A percentile compares a stretch with the other conserved stretches of the same genome.
These are phyloP conservation scores for Coleophoma cylindrospora DNA, from an alignment of 2,329 filamentous ascomycete species.

Conservation along the genomic window DNA sequence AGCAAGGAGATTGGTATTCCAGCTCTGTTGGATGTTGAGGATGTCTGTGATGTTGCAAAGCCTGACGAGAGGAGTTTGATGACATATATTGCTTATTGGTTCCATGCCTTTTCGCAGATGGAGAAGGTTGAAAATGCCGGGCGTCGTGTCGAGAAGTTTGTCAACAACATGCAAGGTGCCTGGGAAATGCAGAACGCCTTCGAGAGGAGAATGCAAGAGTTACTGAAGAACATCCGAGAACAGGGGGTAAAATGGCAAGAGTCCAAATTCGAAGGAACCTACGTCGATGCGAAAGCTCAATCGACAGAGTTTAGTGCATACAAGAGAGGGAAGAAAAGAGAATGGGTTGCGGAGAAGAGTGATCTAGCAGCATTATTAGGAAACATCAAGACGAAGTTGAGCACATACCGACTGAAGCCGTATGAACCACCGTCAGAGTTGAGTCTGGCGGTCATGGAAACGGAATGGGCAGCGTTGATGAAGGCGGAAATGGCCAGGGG, in stretches of 20 bases:
- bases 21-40: slow-evolving; percentile 91
- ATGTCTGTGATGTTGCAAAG: slow-evolving; percentile 94
- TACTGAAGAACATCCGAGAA: slow-evolving; percentile 68
- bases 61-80: slow-evolving; percentile 95
- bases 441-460: slow-evolving; percentile 75
- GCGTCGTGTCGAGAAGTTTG: slow-evolving; percentile 93
- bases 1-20: slow-evolving; percentile 96
- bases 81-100: slow-evolving; percentile 99
- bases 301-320: slow-evolving; percentile 77
- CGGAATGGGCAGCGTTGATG: slow-evolving; percentile 75
- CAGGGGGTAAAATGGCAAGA: slow-evolving; percentile 75
- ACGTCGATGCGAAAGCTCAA: slow-evolving; percentile 86
- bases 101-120: slow-evolving; percentile 98
- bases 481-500: slow-evolving; percentile 83
- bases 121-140: slow-evolving; percentile 98
- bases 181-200: slow-evolving; percentile 99
- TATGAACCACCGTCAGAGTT: slow-evolving; percentile 87
- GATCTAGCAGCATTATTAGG: slow-evolving; percentile 88
- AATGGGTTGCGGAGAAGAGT: slow-evolving; percentile 97
- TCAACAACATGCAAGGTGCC: slow-evolving; percentile 96
- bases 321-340: slow-evolving; percentile 84
- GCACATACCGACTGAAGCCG: slow-evolving; percentile 84
- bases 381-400: slow-evolving; percentile 98
- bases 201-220: slow-evolving; percentile 81
- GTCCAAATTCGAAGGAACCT: slow-evolving; percentile 84